phyloP scores from a whole-genome alignment of 1,284 basidiomycete species.

The Cryptococcus floricola region DNA sequence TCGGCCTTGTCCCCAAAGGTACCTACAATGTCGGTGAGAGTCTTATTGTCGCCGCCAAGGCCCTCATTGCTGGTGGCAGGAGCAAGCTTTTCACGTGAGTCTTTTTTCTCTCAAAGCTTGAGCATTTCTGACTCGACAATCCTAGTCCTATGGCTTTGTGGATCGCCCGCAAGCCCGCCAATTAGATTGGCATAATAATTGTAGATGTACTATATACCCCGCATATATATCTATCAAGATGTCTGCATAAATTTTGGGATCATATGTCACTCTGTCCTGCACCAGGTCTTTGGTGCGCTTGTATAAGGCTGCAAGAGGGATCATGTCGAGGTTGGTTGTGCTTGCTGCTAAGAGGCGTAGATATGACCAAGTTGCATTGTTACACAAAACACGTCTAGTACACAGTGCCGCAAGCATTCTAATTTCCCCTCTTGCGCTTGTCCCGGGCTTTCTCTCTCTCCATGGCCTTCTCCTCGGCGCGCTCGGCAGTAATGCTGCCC shows the following conservation, averaged over 20 bases:
- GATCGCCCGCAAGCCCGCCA: constrained; percentile 36
- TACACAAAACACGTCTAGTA: neutral
- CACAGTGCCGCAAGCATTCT: neutral
- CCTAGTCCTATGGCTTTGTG: constrained; percentile 40
- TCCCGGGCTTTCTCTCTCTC: constrained; percentile 78
- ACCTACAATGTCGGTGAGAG: constrained; percentile 87
- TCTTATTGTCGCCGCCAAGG: constrained; percentile 74
- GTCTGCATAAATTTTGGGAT: neutral
- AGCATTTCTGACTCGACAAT: neutral
- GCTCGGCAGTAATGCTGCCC: constrained; percentile 78
- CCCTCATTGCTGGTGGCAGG: constrained; percentile 79
- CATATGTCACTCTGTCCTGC: too few relatives aligned
- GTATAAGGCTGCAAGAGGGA: too few relatives aligned
- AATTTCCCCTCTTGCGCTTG: constrained; percentile 78
- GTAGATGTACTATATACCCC: neutral
- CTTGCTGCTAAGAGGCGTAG: too few relatives aligned
- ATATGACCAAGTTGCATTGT: neutral
- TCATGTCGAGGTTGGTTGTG: too few relatives aligned
- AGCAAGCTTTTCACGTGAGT: constrained; percentile 63
- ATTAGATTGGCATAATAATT: constrained; percentile 5
- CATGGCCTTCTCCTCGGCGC: constrained; percentile 92
- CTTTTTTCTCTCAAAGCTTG: neutral
- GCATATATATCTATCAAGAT: neutral
- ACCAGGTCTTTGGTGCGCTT: too few relatives aligned
- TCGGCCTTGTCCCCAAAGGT: constrained; percentile 84